Percentiles rank a stretch among this genome's conserved stretches.
phyloP scores from a whole-genome alignment of 306 rosid genomes.

The Sindora glabra region DNA sequence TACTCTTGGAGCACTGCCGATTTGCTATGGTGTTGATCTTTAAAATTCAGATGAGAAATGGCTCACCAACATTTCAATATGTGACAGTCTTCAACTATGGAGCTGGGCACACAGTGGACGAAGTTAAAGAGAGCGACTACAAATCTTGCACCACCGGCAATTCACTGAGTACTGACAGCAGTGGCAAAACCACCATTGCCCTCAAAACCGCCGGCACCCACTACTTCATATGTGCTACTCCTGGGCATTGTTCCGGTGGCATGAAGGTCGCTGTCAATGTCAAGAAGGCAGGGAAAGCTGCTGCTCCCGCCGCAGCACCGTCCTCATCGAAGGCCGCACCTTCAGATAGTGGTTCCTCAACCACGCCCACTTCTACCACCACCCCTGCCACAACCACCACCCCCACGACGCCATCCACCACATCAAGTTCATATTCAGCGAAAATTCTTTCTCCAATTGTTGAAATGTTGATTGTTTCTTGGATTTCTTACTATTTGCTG shows the following conservation, averaged over 20 bases:
- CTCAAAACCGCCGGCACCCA: conserved; percentile 68
- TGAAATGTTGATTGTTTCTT: conserved; percentile 22
- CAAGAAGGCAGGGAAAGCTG: no score
- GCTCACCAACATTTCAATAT: no score
- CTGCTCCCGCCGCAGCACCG: no score
- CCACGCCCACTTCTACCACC: conserved; percentile 11
- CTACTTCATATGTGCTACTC: conserved; percentile 57
- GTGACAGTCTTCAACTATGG: conserved; percentile 64
- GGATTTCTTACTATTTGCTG: conserved; percentile 18
- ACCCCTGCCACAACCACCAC: no score
- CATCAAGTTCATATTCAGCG: conserved; percentile 34
- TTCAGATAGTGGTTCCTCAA: conserved; percentile 10
- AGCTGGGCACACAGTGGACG: conserved; percentile 80
- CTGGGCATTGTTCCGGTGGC: conserved; percentile 70
- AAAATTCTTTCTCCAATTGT: conserved; percentile 18
- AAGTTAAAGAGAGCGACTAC: conserved; percentile 67
- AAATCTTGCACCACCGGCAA: conserved; percentile 54
- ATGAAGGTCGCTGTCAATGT: conserved; percentile 80
- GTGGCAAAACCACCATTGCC: conserved; percentile 58
- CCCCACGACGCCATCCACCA: no score
- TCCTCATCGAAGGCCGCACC: no score
- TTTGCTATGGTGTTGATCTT: background rate
- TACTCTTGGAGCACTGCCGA: no score
- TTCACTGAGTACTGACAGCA: conserved; percentile 55
- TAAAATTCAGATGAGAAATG: no score